phyloP scores from a whole-genome alignment of 148 eudicot genomes.

The Camellia lanceoleosa region DNA sequence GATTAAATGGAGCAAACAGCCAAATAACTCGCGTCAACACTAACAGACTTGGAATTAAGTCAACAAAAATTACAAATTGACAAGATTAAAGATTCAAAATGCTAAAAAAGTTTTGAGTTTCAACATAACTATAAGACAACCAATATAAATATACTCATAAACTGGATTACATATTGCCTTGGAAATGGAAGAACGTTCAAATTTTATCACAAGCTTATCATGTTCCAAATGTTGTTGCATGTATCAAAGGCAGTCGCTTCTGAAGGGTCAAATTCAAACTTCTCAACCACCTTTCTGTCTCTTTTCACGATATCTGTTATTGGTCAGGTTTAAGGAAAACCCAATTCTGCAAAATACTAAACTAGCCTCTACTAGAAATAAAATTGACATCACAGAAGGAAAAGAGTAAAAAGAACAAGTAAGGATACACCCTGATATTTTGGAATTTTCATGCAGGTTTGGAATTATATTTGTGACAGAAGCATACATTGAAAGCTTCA shows the following conservation, averaged over 20 bases:
- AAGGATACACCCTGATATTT: conserved; percentile 89
- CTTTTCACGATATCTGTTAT: conserved; percentile 55
- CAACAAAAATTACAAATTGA: not conserved
- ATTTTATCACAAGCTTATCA: conserved; percentile 35
- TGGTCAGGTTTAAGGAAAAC: conserved; percentile 31
- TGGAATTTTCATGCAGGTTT: conserved; percentile 47
- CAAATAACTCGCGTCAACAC: no score
- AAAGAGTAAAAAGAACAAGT: not conserved
- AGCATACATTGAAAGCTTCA: conserved; percentile 88
- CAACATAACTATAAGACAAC: not conserved
- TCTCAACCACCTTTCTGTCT: conserved; percentile 47
- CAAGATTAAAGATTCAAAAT: not conserved
- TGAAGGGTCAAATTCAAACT: conserved; percentile 53
- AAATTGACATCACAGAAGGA: not conserved
- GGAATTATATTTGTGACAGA: conserved; percentile 85
- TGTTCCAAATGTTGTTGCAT: conserved; percentile 67
- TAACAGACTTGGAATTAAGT: no score
- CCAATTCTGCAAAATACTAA: not conserved
- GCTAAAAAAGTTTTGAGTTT: not conserved
- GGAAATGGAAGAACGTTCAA: not conserved
- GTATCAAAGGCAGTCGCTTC: conserved; percentile 43
- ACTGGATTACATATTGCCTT: not conserved
- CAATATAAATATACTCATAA: not conserved
- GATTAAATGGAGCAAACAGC: no score
- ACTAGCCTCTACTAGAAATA: not conserved